These are phyloP conservation scores for Solanum dulcamara DNA, from an alignment of 257 asterid species.

Conservation along the genomic window DNA sequence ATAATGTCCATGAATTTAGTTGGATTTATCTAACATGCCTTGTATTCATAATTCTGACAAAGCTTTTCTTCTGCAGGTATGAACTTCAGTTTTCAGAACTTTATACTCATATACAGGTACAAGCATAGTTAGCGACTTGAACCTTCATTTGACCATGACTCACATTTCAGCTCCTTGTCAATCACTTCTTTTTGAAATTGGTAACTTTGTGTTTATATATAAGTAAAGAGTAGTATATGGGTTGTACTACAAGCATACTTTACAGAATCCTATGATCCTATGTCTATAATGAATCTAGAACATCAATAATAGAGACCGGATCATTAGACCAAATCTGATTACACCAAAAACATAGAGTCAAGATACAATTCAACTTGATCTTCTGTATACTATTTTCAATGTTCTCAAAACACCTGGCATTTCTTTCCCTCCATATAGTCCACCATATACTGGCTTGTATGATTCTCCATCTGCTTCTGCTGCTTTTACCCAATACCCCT, in stretches of 20 bases:
- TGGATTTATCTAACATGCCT: background rate
- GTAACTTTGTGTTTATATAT: background rate
- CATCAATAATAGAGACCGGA: background rate
- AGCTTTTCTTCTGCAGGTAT: constrained; percentile 35
- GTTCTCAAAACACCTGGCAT: background rate
- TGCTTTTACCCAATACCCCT: background rate
- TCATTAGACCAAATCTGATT: background rate
- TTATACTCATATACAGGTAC: constrained; percentile 61
- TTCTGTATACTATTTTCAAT: background rate
- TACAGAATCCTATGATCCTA: background rate
- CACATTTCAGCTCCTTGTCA: background rate
- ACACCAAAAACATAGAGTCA: background rate
- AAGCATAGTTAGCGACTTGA: background rate
- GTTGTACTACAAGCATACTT: background rate
- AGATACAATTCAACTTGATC: background rate
- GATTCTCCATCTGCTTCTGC: background rate
- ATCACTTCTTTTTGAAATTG: background rate
- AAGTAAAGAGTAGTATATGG: background rate
- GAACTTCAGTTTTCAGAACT: constrained; percentile 77
- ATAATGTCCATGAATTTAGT: background rate
- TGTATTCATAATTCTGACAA: background rate
- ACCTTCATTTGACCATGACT: background rate
- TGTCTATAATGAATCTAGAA: background rate
- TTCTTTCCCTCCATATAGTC: background rate
- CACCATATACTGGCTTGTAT: background rate